Conservation (phyloP, 2,329 filamentous ascomycete species). For the Cladorrhinum sp. region DNA sequence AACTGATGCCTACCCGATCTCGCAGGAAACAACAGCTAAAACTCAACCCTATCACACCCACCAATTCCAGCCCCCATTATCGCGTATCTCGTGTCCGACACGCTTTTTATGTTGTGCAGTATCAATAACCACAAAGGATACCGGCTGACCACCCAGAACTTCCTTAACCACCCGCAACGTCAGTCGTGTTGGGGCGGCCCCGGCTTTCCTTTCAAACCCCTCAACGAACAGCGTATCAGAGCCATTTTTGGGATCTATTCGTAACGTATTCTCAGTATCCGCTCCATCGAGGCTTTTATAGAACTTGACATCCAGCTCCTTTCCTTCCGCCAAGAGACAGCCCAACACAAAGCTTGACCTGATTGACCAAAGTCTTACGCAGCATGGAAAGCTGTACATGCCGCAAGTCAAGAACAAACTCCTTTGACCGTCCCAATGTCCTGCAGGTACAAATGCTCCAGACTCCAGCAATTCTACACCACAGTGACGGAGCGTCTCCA, state of each 20-base stretch:
- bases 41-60: too few species aligned
- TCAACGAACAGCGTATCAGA: too few species aligned
- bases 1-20: too few species aligned
- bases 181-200: neutral
- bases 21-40: too few species aligned
- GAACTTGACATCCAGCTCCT: neutral
- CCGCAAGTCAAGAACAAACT: conserved; percentile 17
- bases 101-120: neutral
- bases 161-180: neutral
- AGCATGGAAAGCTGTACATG: conserved; percentile 7
- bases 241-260: neutral
- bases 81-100: too few species aligned
- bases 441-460: conserved; percentile 2
- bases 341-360: neutral
- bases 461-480: neutral
- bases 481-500: neutral
- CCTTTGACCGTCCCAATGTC: conserved; percentile 19
- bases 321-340: neutral
- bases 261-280: neutral
- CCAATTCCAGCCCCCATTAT: too few species aligned
- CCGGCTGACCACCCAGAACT: neutral
- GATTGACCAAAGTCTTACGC: neutral
- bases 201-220: too few species aligned
- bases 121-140: neutral
- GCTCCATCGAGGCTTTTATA: neutral